Conservation (phyloP, 2,329 filamentous ascomycete genomes). For the Aspergillus oerlinghausenensis region DNA sequence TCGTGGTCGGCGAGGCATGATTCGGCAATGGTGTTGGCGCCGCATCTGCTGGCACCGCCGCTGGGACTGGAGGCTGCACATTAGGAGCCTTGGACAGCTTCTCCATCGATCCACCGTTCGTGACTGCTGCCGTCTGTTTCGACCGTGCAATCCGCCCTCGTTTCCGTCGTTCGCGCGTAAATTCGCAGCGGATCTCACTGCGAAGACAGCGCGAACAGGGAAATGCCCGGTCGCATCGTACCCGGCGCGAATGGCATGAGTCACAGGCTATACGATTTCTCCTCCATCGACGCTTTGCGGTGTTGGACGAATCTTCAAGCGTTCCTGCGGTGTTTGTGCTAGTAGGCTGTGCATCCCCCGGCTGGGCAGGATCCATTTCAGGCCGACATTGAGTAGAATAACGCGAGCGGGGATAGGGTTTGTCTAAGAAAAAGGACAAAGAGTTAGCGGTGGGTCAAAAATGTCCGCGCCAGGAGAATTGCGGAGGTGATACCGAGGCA, state of each 20-base stretch:
- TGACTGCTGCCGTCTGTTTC: constrained; percentile 57
- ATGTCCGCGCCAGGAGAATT: neutral
- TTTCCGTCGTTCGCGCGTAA: constrained; percentile 88
- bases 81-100: constrained; percentile 1
- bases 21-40: constrained; percentile 16
- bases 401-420: neutral
- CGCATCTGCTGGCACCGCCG: constrained; percentile 2
- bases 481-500: neutral
- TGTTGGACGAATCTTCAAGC: constrained; percentile 11
- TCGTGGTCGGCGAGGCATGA: constrained; percentile 20
- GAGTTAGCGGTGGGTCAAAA: neutral
- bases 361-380: constrained; percentile 30
- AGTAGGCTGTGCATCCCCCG: constrained; percentile 21
- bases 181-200: constrained; percentile 67
- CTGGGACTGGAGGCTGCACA: neutral
- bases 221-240: constrained; percentile 87
- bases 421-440: neutral
- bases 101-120: constrained; percentile 3
- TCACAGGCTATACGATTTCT: constrained; percentile 64
- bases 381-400: constrained; percentile 18
- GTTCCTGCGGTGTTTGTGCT: constrained; percentile 10
- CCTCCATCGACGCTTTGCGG: constrained; percentile 33
- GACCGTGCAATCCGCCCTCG: constrained; percentile 74
- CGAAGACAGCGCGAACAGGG: constrained; percentile 89
- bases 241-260: constrained; percentile 89